Base-by-base conservation (phyloP, 768 basidiomycete genomes). In the Butyriboletus loyo region DNA sequence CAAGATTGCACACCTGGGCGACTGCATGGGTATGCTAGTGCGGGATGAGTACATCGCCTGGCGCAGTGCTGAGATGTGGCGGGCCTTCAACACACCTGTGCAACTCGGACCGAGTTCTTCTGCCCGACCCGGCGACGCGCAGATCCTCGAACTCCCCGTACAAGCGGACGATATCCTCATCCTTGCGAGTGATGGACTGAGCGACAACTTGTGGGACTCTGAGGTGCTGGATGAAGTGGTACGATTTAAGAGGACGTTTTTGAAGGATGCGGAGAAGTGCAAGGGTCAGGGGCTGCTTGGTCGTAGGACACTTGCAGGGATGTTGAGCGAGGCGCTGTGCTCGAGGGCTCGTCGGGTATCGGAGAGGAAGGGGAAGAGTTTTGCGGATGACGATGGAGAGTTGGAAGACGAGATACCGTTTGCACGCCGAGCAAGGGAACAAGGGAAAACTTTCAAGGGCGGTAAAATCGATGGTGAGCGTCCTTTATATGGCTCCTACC, bases 21-120 rank as follows among this genome's bases (percentile, higher is more conserved):
- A 95, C 62, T 92, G 92, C 66, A 87, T 88, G 81, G 85, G 86
- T 22, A 87, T 91, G 79, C 77, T 97, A 21, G 83, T 98, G 19
- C 82, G 94, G 3, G 85, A 80, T 7, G 82, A 87, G 40, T 76
- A 82, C 49, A 84, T 97, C 39, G 81, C 84, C 2, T 97, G 92
- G 85, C 78, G 93, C 30, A 89, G 85, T 44, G 82, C 89, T 38
- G 95, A 97, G 69, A 95, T 96, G 90, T 94, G 93, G 83, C 93
- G 92, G 81, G 80, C 77, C 14, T 85, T 85, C 68, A 85, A 85
- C 59, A 81, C 78, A n/a, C 84, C 83, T 0, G 74, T 78, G 27
- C 84, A 85, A 60, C 81, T 87, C 28, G 84, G 84, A 7, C 83
- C 84, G 2, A 73, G 79, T 37, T 79, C 79, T 2, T 70, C 78